Base-by-base conservation (phyloP, 352 stramenopile species). In the Phytopythium cucurbitacearum region DNA sequence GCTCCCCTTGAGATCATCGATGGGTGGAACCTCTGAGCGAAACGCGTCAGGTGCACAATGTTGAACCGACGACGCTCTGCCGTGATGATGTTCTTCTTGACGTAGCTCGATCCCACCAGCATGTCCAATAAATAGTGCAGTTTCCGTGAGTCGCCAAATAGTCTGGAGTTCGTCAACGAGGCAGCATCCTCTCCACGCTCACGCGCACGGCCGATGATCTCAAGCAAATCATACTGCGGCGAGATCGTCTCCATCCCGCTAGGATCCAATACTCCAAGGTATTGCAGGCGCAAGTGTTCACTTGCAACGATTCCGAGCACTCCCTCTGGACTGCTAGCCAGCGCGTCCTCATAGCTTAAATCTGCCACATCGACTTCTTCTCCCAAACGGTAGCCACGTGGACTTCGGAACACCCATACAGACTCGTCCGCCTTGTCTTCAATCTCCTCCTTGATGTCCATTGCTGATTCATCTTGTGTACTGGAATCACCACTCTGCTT, bases 61-160 rank as follows among this genome's bases (percentile, higher is more conserved):
- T 92, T 94, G 65, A 92, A 94, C 28, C 84, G 73, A 46, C 68
- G 69, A 13, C 81, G 73, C 9, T 88, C 66, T 28, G 80, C 62
- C 6, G 69, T 82, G 40, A 94, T 67, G 39, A 92, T 92, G 45
- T 90, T 89, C 54, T 94, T 94, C 13, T 71, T 68, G 28, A 89
- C 67, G 41, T 79, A 78, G 7, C 73, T 75, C 15, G 59, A 62
- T 34, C 56, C 76, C 41, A 92, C 69, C n/a, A 94, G 58, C 54
- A 89, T 65, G 51, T 94, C 81, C 15, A 94, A 62, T n/a, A 91
- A 53, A 56, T 94, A 91, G 46, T 94, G 81, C 6, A 92, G 60
- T 55, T 91, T 89, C 8, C 79, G 71, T 1, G 80, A 74, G 45
- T 92, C 78, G 36, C 79, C 76, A 63, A 91, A 91, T 4, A 87